These are phyloP conservation scores for Fragilaria crotonensis DNA, from an alignment of 108 stramenopile genomes.

Conservation along the genomic window DNA sequence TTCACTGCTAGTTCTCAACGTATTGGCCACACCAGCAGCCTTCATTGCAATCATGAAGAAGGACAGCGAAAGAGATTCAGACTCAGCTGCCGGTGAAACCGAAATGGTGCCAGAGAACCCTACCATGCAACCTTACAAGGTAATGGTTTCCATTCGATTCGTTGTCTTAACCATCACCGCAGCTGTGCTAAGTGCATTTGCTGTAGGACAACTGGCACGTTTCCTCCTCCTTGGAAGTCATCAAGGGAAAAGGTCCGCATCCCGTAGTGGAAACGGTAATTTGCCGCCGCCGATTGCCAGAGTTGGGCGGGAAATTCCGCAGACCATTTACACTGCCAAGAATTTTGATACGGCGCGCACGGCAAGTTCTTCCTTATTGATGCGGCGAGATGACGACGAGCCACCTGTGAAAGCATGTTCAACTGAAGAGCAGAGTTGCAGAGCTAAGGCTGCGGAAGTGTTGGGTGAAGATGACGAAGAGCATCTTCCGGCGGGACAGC, in stretches of 20 bases:
- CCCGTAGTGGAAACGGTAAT: slow-evolving; percentile 3
- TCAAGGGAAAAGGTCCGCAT: background rate
- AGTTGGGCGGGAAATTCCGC: slow-evolving; percentile 39
- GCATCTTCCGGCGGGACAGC: slow-evolving; percentile 68
- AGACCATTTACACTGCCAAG: slow-evolving; percentile 55
- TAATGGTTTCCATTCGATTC: slow-evolving; percentile 29
- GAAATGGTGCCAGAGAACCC: too few relatives aligned
- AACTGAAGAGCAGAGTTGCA: background rate
- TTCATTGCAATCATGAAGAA: too few relatives aligned
- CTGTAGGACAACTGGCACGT: slow-evolving; percentile 41
- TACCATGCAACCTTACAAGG: slow-evolving; percentile 7
- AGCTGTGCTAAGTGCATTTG: slow-evolving; percentile 30
- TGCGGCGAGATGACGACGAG: slow-evolving; percentile 8
- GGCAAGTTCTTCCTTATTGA: slow-evolving; percentile 5
- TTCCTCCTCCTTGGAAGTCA: slow-evolving; percentile 19
- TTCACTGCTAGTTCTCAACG: too few relatives aligned
- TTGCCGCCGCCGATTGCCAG: slow-evolving; percentile 29
- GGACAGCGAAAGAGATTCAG: too few relatives aligned
- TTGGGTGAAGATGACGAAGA: slow-evolving; percentile 29
- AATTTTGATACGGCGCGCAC: slow-evolving; percentile 32
- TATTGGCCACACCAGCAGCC: too few relatives aligned
- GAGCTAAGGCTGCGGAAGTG: background rate
- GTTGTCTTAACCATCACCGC: slow-evolving; percentile 25
- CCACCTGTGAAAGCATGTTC: background rate
- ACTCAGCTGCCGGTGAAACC: too few relatives aligned